phyloP scores from a whole-genome alignment of 2,329 filamentous ascomycete species.

The Stagonosporopsis cucurbitacearum region DNA sequence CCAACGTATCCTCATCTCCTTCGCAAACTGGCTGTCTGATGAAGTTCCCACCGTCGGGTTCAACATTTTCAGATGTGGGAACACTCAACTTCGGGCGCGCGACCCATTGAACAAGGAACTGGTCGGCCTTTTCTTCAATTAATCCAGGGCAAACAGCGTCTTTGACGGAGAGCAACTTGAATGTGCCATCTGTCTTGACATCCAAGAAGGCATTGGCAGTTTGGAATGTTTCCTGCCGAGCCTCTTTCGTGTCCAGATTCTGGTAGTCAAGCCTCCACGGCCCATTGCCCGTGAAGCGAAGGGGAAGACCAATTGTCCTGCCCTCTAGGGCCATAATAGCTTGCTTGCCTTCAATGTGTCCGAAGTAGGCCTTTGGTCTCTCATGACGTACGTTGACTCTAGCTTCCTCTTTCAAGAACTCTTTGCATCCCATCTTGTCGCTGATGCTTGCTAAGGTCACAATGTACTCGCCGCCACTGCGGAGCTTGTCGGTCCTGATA shows the following conservation, averaged over 20 bases:
- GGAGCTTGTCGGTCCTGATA: constrained; percentile 77
- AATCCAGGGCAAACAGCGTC: constrained; percentile 84
- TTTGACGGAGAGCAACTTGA: constrained; percentile 77
- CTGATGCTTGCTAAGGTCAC: constrained; percentile 84
- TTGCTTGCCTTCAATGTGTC: constrained; percentile 80
- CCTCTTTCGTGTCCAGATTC: constrained; percentile 63
- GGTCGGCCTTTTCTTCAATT: constrained; percentile 74
- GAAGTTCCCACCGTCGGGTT: constrained; percentile 61
- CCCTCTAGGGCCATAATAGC: constrained; percentile 78
- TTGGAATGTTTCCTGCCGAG: constrained; percentile 57
- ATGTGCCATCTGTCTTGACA: constrained; percentile 73
- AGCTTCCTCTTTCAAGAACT: constrained; percentile 81
- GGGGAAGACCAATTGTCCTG: constrained; percentile 73
- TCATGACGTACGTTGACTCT: constrained; percentile 89
- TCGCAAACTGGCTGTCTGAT: constrained; percentile 87
- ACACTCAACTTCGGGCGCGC: constrained; percentile 76
- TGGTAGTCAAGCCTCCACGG: constrained; percentile 84
- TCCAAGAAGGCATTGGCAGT: constrained; percentile 71
- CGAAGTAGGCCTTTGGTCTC: constrained; percentile 85
- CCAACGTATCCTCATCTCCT: constrained; percentile 88
- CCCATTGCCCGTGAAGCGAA: constrained; percentile 83
- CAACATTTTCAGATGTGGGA: constrained; percentile 67
- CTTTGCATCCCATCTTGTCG: constrained; percentile 85
- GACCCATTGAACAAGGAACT: constrained; percentile 85
- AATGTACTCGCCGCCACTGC: constrained; percentile 87